A percentile compares a stretch with the other conserved stretches of the same genome.
Conservation (phyloP, 1,139 yeast species). For the Cylindricascospora bacillispora region DNA sequence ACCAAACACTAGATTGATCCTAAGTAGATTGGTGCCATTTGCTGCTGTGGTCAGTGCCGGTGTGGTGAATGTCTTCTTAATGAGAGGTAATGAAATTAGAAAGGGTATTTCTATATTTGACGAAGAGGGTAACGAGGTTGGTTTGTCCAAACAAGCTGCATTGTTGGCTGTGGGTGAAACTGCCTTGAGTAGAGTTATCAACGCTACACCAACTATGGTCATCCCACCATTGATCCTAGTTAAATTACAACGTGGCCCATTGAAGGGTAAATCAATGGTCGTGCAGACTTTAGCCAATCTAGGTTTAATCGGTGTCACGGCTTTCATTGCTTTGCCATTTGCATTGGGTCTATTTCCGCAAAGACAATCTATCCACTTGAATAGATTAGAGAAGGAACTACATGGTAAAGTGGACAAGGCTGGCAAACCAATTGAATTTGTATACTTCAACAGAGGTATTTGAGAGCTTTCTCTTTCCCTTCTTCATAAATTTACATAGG, state of each 20-base stretch:
- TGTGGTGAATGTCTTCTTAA: constrained; percentile 79
- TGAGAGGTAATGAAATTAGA: constrained; percentile 89
- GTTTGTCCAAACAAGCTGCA: constrained; percentile 79
- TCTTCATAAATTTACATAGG: constrained; percentile 1
- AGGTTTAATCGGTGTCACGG: constrained; percentile 73
- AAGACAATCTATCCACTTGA: constrained; percentile 47
- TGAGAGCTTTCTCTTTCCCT: constrained; percentile 26
- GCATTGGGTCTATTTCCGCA: constrained; percentile 95
- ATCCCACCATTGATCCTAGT: constrained; percentile 80
- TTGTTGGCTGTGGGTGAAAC: constrained; percentile 91
- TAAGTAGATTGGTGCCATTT: constrained; percentile 85
- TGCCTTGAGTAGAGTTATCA: constrained; percentile 85
- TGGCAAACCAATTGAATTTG: constrained; percentile 47
- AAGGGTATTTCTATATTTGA: constrained; percentile 72
- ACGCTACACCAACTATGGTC: constrained; percentile 96
- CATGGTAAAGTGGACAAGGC: constrained; percentile 45
- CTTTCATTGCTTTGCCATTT: constrained; percentile 81
- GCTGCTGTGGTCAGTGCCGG: constrained; percentile 98
- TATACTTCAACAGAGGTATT: constrained; percentile 89
- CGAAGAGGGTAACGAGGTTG: constrained; percentile 54
- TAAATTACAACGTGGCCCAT: constrained; percentile 53
- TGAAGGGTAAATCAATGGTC: constrained; percentile 54
- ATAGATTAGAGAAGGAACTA: constrained; percentile 51
- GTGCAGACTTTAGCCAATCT: constrained; percentile 61
- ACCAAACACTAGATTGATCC: constrained; percentile 55